phyloP scores from a whole-genome alignment of 148 eudicot species.

The Fagopyrum esculentum region DNA sequence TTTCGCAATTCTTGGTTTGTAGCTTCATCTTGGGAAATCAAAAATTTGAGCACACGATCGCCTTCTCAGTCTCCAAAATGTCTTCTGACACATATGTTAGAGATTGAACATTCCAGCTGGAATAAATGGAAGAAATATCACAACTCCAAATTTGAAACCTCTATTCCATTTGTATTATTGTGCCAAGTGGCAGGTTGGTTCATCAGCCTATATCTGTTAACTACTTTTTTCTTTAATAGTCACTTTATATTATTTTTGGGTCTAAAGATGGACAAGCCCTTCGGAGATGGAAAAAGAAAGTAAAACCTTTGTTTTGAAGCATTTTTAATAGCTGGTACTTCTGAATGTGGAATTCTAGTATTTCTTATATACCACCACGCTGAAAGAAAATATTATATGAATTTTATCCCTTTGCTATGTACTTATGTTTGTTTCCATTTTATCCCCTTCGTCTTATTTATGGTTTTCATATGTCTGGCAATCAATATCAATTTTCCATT shows the following conservation, averaged over 20 bases:
- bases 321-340: background rate
- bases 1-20: slow-evolving; percentile 17
- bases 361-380: background rate
- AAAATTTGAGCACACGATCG: slow-evolving; percentile 36
- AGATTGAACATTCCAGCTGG: slow-evolving; percentile 65
- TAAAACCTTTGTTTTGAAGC: background rate
- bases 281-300: background rate
- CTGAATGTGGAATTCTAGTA: background rate
- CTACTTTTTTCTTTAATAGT: background rate
- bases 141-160: slow-evolving; percentile 68
- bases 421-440: background rate
- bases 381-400: background rate
- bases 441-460: background rate
- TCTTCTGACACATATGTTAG: slow-evolving; percentile 79
- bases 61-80: slow-evolving; percentile 41
- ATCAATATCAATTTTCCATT: background rate
- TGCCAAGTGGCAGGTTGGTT: slow-evolving; percentile 93
- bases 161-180: slow-evolving; percentile 73
- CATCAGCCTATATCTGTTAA: slow-evolving; percentile 7
- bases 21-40: slow-evolving; percentile 98
- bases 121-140: slow-evolving; percentile 64
- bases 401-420: background rate
- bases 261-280: background rate
- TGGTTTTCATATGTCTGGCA: background rate
- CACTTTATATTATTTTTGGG: background rate